phyloP scores from a whole-genome alignment of 140 eudicot genomes.

The Senecio squalidus region DNA sequence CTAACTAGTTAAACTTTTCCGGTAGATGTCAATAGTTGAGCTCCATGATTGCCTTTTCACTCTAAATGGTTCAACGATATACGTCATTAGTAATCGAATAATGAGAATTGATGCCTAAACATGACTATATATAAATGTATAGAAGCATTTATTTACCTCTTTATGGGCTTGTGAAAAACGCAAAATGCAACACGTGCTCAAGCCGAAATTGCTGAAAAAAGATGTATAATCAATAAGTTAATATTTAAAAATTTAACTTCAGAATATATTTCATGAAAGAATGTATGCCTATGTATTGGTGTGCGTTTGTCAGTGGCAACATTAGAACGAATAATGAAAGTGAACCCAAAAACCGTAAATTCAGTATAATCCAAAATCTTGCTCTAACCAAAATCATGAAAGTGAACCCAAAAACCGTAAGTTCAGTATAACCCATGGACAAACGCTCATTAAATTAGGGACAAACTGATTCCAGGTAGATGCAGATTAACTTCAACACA shows the following conservation, averaged over 20 bases:
- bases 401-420: no score
- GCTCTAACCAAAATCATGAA: no score
- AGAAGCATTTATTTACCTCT: constrained; percentile 8
- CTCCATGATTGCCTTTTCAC: constrained; percentile 14
- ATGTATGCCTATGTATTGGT: no score
- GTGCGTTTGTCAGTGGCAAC: no score
- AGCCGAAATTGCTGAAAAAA: constrained; percentile 4
- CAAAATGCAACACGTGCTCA: not conserved
- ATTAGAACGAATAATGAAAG: no score
- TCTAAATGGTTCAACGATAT: constrained; percentile 8
- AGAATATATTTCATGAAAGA: not conserved
- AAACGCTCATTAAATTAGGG: no score
- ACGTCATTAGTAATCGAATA: not conserved
- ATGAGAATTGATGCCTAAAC: not conserved
- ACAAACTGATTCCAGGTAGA: no score
- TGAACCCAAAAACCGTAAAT: no score
- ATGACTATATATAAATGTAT: not conserved
- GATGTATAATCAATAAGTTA: not conserved
- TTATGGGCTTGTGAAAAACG: constrained; percentile 10
- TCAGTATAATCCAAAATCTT: no score
- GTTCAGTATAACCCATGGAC: no score
- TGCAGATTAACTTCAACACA: no score
- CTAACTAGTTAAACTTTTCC: not conserved
- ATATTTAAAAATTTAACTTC: not conserved
- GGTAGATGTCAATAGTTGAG: constrained; percentile 14